Base-by-base conservation (phyloP, 129 eudicot genomes). In the Tanacetum coccineum region DNA sequence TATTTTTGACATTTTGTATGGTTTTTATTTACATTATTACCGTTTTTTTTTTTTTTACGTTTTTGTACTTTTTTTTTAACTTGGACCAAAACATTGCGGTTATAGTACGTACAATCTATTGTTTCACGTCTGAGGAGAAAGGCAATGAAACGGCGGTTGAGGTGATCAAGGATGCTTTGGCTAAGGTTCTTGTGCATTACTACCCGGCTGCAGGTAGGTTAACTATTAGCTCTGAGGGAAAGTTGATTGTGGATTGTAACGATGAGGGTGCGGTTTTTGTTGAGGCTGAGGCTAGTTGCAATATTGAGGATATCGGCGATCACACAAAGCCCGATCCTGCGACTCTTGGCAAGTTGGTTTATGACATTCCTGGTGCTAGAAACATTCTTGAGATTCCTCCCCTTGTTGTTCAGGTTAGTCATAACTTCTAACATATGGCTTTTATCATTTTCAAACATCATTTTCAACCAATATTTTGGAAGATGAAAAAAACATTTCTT, bases 61-160 rank as follows among this genome's bases (percentile, higher is more conserved):
- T n/a, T n/a, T n/a, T n/a, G n/a, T n/a, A n/a, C n/a, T n/a, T n/a
- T n/a, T n/a, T 92, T 9, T 92, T 95, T 0, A 92, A 92, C 61
- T 78, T 92, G 25, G 98, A 92, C 63, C 98, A 92, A 70, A 92
- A 92, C 72, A 92, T 92, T 4, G 98, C 98, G 11, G 98, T 92
- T 9, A 80, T 80, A 10, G 92, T 92, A 20, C 96, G 88, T 9
- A 92, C 98, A 0, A 88, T 92, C 15, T 88, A 92, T 80, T 78
- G 93, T 68, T 92, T 81, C 32, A 88, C 83, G 59, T 79, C 98
- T 0, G 82, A 78, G 57, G 84, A 83, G 4, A 83, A 54, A 58
- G 96, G 91, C 9, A 92, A 88, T 28, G 91, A 86, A 69, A 75
- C 71, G 5, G 96, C 89, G 0, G 82, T 40, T 13, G 64, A 71